Evolutionary conservation across 2,329 filamentous ascomycete species (phyloP), one percentile per base, ranked within the genome.

Genomic region (Pseudogymnoascus verrucosus): DNA sequence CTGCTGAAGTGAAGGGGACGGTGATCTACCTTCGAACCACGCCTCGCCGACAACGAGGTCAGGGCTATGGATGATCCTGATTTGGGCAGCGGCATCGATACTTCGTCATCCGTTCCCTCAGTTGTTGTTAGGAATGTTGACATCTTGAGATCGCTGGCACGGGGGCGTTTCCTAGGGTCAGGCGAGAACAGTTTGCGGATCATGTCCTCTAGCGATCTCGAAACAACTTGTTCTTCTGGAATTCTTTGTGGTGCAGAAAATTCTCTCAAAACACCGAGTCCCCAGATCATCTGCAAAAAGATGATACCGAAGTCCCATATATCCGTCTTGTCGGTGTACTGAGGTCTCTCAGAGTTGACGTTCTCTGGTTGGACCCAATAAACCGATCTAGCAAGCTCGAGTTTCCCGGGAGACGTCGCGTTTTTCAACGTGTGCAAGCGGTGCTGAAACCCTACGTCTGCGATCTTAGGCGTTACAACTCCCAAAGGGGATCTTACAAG

Each of bases 301-400:
- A 97, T 84, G 31, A 97, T 85, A 4, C 95, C 95, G 70, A 99
- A 86, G 68, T 97, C 90, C 95, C 95, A 99, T 7, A 98, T 85
- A 73, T 98, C 95, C 0, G 91, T 91, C 74, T 96, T 96, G 70
- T 84, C 83, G 1, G 83, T 86, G 76, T 88, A 80, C 74, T 89
- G 79, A 31, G 82, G 82, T 28, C 83, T 87, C 65, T 82, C 84
- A 0, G 80, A 82, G 57, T 78, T 82, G 31, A 84, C 83, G 61
- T 92, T 82, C 75, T 96, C 92, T 1, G 92, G 89, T 1, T 93
- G 86, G 5, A 89, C 76, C 93, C 93, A 96, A 68, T 91, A 91
- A 40, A 31, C 86, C 14, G 91, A 92, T 68, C 88, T 89, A 14
- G 89, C 84, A 23, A 86, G 82, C 57, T 82, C 79, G 19, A 84